Evolutionary conservation across 2,329 filamentous ascomycete genomes (phyloP).

Genomic region (Daldinia eschscholtzii): DNA sequence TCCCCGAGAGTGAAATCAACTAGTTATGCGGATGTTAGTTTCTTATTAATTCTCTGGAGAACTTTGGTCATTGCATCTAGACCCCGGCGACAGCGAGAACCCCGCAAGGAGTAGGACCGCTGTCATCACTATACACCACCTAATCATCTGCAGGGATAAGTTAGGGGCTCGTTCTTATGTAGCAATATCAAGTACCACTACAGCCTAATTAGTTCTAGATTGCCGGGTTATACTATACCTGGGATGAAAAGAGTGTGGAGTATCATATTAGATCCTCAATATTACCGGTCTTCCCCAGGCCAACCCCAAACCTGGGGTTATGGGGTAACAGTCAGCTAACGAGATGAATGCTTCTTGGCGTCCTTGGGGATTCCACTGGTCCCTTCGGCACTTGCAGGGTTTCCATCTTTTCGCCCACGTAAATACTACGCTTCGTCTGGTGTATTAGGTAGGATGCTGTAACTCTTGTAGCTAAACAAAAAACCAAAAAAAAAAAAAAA

Average conservation of each 20-base stretch:
- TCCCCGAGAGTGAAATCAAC: not conserved
- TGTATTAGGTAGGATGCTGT: not conserved
- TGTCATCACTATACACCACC: not conserved
- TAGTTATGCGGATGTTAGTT: not conserved
- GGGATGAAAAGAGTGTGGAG: conserved; percentile 29
- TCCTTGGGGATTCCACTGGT: conserved; percentile 19
- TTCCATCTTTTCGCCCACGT: conserved; percentile 22
- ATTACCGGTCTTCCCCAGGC: conserved; percentile 17
- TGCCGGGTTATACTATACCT: conserved; percentile 13
- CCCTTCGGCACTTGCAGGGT: conserved; percentile 44
- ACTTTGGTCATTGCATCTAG: not conserved
- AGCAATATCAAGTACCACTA: conserved; percentile 22
- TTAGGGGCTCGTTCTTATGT: not conserved
- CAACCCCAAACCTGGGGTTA: conserved; percentile 36
- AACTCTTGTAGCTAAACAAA: not conserved
- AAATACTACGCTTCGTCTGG: conserved; percentile 23
- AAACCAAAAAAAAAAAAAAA: no score
- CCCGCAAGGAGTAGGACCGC: conserved; percentile 9
- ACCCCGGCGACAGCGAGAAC: conserved; percentile 1
- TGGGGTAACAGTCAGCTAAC: conserved; percentile 26
- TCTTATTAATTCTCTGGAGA: not conserved
- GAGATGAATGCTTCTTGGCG: conserved; percentile 34
- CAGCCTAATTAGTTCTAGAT: conserved; percentile 38
- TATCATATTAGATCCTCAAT: conserved; percentile 8
- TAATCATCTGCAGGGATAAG: conserved; percentile 13